A percentile compares a stretch with the other conserved stretches of the same genome.
Evolutionary conservation across 306 rosid species (phyloP).

Genomic region (Sesbania bispinosa): DNA sequence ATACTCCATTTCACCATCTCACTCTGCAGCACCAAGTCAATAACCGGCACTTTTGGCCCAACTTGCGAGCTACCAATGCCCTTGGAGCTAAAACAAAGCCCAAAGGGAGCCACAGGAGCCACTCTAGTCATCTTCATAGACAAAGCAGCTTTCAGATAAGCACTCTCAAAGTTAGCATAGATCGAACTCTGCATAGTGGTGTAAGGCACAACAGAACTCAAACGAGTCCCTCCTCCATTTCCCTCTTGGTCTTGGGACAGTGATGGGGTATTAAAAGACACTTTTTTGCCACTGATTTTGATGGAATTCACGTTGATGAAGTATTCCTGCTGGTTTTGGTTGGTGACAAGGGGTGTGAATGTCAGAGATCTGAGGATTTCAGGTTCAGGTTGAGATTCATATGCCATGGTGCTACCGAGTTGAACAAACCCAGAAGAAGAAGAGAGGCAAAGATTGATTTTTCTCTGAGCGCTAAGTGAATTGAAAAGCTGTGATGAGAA

Average conservation of each 20-base stretch:
- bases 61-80: not conserved
- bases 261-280: constrained; percentile 37
- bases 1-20: constrained; percentile 79
- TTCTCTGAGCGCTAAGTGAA: constrained; percentile 23
- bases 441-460: constrained; percentile 57
- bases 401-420: constrained; percentile 10
- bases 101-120: constrained; percentile 50
- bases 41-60: constrained; percentile 44
- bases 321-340: constrained; percentile 38
- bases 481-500: constrained; percentile 61
- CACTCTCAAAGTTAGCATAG: constrained; percentile 32
- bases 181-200: constrained; percentile 55
- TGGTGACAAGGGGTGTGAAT: constrained; percentile 56
- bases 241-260: constrained; percentile 21
- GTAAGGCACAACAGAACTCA: constrained; percentile 68
- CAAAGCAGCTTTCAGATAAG: constrained; percentile 49
- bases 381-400: constrained; percentile 13
- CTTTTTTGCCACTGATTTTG: constrained; percentile 48
- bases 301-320: constrained; percentile 54
- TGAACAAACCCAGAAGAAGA: constrained; percentile 52
- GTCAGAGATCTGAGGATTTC: constrained; percentile 48
- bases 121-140: constrained; percentile 50
- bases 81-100: constrained; percentile 45
- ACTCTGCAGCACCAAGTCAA: constrained; percentile 70
- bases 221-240: constrained; percentile 30